Base-by-base conservation (phyloP, 257 asterid genomes). In the Buddleja alternifolia region DNA sequence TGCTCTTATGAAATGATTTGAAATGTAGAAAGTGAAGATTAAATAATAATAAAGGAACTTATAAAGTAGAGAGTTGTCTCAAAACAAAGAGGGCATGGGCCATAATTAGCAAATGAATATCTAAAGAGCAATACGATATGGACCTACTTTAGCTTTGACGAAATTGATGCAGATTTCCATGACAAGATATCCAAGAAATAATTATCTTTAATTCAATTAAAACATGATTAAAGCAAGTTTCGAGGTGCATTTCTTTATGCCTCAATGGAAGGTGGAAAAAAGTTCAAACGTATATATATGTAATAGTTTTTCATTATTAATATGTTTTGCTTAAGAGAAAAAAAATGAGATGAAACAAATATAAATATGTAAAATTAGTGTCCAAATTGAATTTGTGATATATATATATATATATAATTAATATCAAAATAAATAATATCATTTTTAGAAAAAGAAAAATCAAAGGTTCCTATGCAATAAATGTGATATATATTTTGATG, bases 111-210 rank as follows among this genome's bases (percentile, higher is more conserved):
- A 60, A 77, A 73, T 78, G 83, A 77, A 72, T 73, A 61, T 76
- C 34, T 74, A 79, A 73, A 81, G 72, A 52, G 73, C 68, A 51
- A 69, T 62, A 69, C 62, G 61, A 37, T 39, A 58, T 68, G 83
- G 63, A 61, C 80, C 80, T 72, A 82, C 72, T 60, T 45, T 41
- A 60, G 62, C 73, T 82, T 85, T 80, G 73, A 74, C 75, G 68
- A 75, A 56, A 60, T 82, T 79, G 77, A 77, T 69, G 77, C 67
- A 69, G 25, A 71, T 74, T 69, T 70, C 61, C 69, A 68, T 74
- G 75, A 67, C 76, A 71, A 65, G 46, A 76, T 62, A 37, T 67
- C 60, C 50, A 29, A 54, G 44, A 48, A 71, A 54, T 67, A 37
- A 52, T 41, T 70, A 36, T 37, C 50, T 63, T 75, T 55, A 58